Conservation (phyloP, 345 rosid species). For the Cochlearia excelsa region DNA sequence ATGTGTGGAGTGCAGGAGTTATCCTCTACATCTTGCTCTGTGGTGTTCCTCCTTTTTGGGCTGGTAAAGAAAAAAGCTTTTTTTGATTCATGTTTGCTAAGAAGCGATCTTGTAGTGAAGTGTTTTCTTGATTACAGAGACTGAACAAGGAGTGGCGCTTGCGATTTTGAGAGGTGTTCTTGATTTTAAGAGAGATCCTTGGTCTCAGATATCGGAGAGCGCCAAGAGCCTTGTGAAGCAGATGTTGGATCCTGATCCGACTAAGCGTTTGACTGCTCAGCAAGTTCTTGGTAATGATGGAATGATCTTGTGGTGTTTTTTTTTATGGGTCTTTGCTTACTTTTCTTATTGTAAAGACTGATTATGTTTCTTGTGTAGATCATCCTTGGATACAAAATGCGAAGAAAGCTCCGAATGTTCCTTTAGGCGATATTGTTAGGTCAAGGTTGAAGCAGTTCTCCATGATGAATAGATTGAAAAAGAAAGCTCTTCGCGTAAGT, state of each 20-base stretch:
- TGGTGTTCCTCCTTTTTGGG: constrained; percentile 61
- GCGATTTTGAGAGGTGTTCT: constrained; percentile 83
- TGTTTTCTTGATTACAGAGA: constrained; percentile 48
- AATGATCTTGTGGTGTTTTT: background rate
- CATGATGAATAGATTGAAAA: constrained; percentile 92
- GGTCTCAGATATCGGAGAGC: constrained; percentile 88
- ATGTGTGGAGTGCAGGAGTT: no score
- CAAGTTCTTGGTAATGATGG: constrained; percentile 72
- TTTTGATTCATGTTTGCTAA: no score
- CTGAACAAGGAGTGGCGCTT: constrained; percentile 95
- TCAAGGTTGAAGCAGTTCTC: constrained; percentile 94
- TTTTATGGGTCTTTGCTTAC: no score
- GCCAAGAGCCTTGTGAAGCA: constrained; percentile 85
- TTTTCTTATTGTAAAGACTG: background rate
- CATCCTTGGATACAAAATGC: constrained; percentile 93
- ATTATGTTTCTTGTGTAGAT: constrained; percentile 39
- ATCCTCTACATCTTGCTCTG: no score
- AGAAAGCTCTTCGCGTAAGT: constrained; percentile 83
- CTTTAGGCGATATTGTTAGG: constrained; percentile 95
- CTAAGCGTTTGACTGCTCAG: constrained; percentile 77
- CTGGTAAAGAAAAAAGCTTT: constrained; percentile 24
- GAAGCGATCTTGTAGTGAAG: no score
- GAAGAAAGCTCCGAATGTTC: constrained; percentile 97
- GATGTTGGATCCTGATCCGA: constrained; percentile 83
- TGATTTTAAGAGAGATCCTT: constrained; percentile 87